phyloP scores from a whole-genome alignment of 179 eudicot species.

The Silene coronaria region DNA sequence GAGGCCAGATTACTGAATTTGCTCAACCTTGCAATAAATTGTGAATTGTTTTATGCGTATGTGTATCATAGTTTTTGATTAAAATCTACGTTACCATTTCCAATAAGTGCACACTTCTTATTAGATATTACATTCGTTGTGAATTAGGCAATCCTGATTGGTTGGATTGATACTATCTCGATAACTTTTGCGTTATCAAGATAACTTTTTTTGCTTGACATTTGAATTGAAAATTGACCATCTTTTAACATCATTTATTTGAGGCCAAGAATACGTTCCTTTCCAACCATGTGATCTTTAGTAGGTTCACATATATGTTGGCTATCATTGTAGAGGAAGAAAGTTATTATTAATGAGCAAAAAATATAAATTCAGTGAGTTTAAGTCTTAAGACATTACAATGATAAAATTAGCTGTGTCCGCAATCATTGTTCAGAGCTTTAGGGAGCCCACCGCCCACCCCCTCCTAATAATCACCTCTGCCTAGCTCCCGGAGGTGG shows the following conservation, averaged over 20 bases:
- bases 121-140: neutral
- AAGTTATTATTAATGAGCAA: neutral
- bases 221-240: too few species aligned
- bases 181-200: neutral
- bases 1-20: neutral
- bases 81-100: neutral
- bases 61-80: neutral
- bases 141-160: constrained; percentile 3
- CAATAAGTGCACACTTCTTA: neutral
- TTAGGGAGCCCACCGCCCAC: too few species aligned
- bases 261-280: neutral
- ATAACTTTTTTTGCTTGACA: neutral
- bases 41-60: neutral
- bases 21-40: neutral
- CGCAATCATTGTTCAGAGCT: neutral
- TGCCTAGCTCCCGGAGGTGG: neutral
- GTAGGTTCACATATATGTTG: neutral
- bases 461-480: neutral
- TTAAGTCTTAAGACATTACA: neutral
- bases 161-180: neutral
- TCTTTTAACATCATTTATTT: neutral
- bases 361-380: neutral
- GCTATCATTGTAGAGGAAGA: neutral
- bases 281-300: neutral
- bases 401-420: neutral